Evolutionary conservation across 2,329 filamentous ascomycete species (phyloP), one percentile per base, ranked within the genome.

Genomic region (Ophiostoma piceae): DNA sequence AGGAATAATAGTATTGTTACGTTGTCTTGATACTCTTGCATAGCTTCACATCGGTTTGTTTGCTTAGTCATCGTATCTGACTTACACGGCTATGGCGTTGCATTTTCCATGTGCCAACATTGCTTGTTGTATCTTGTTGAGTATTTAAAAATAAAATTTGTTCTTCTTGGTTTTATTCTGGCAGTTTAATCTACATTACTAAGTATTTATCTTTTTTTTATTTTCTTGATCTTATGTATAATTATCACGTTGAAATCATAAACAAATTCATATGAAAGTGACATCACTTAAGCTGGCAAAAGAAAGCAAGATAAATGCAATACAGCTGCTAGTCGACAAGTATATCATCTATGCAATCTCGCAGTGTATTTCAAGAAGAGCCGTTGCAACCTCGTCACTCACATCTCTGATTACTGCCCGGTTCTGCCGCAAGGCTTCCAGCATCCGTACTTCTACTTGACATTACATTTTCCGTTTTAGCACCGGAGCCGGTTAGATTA

Each of bases 401-500:
- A 19, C 41, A 19, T 47, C 41, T 19, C 8, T 35, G 35, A 35
- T 35, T 35, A 29, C 41, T 47, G 16, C 43, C 43, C n/a, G n/a
- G 51, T 57, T 57, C n/a, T 57, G 51, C 22, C n/a, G 51, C 51
- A 57, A 57, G 51, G 43, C 43, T 47, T 2, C 43, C 43, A 47
- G n/a, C 43, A 47, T 47, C 43, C 14, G 16, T 47, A 19, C 16
- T 47, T 47, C 19, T 47, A 47, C 43, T 7, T 7, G 16, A 47
- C 19, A 47, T 19, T 6, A 16, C 16, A n/a, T 47, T 47, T 16
- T 8, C 16, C 19, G 1, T 47, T n/a, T 5, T 7, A 47, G n/a
- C 43, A 19, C 51, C n/a, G 51, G 9, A 57, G 26, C 51, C 51
- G 51, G 51, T n/a, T 22, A 57, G 51, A 22, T 57, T 14, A 29